Base-by-base conservation (phyloP, 148 eudicot genomes). In the Silene latifolia region DNA sequence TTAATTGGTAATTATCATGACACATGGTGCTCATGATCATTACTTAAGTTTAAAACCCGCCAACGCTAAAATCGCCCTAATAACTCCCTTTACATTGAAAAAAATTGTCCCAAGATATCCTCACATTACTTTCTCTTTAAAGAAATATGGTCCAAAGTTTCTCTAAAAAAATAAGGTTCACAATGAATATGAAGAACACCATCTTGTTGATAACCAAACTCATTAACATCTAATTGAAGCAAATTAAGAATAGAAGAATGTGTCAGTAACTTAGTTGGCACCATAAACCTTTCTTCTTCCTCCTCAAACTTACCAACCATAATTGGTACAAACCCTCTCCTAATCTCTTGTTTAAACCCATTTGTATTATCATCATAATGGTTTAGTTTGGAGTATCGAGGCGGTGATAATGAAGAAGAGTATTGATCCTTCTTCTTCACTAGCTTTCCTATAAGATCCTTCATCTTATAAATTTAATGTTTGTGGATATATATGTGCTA, bases 211-310 rank as follows among this genome's bases (percentile, higher is more conserved):
- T 76, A 68, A 18, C 78, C 78, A 68, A 76, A 76, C 29, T 68
- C 67, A 23, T 24, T 23, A 56, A n/a, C 57, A 17, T 35, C 39
- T 59, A 76, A 59, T 58, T 68, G 66, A 68, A 76, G 73, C 58
- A 76, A 57, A 42, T 20, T 13, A 68, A 68, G 24, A 8, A 76
- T 68, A 76, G 15, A 57, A 57, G 66, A 62, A 76, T 76, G 78
- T 8, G 62, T 67, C 46, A 76, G 68, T 32, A 70, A 68, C 46
- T 25, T 46, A 39, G 71, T 27, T 9, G 78, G 78, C n/a, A 76
- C 78, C 78, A 76, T 76, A 68, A 76, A 76, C 35, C 73, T 76
- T 25, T 76, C 78, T 24, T 76, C 67, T 17, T 76, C 73, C 14
- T 67, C 58, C 15, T 67, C 66, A 58, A 47, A 67, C 3, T 54